These are phyloP conservation scores for Niveomyces coronatus DNA, from an alignment of 2,329 filamentous ascomycete genomes.

Conservation along the genomic window DNA sequence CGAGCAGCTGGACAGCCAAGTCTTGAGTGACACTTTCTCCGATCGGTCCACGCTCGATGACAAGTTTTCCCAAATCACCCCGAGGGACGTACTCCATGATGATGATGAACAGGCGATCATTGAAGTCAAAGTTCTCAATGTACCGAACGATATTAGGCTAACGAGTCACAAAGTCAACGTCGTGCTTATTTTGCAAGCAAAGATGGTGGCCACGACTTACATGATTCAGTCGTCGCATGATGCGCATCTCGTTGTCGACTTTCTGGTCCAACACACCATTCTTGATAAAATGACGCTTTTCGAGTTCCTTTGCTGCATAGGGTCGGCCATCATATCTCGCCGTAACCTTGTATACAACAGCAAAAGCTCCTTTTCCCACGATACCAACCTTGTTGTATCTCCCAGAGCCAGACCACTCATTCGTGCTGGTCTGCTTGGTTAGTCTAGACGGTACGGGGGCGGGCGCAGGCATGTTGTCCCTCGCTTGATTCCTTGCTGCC, in stretches of 20 bases:
- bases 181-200: too few relatives aligned
- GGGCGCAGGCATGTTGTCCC: neutral
- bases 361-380: constrained; percentile 91
- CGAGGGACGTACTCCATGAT: constrained; percentile 87
- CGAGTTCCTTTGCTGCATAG: constrained; percentile 88
- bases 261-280: constrained; percentile 83
- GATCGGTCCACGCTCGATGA: constrained; percentile 52
- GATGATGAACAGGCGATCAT: constrained; percentile 79
- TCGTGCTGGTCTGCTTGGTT: constrained; percentile 27
- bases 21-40: constrained; percentile 57
- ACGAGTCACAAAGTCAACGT: neutral
- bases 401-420: constrained; percentile 72
- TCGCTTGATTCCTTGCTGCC: neutral
- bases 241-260: constrained; percentile 93
- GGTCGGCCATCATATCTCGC: constrained; percentile 73
- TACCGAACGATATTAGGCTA: constrained; percentile 86
- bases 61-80: constrained; percentile 71
- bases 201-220: constrained; percentile 39
- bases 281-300: constrained; percentile 88
- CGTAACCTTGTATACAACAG: constrained; percentile 83
- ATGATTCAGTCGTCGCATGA: constrained; percentile 80
- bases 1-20: constrained; percentile 67
- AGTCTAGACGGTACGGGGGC: constrained; percentile 8
- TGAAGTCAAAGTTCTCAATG: constrained; percentile 77
- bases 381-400: constrained; percentile 74